Evolutionary conservation across 805 yeast genomes (phyloP).

Genomic region (Diddensiella santjacobensis): DNA sequence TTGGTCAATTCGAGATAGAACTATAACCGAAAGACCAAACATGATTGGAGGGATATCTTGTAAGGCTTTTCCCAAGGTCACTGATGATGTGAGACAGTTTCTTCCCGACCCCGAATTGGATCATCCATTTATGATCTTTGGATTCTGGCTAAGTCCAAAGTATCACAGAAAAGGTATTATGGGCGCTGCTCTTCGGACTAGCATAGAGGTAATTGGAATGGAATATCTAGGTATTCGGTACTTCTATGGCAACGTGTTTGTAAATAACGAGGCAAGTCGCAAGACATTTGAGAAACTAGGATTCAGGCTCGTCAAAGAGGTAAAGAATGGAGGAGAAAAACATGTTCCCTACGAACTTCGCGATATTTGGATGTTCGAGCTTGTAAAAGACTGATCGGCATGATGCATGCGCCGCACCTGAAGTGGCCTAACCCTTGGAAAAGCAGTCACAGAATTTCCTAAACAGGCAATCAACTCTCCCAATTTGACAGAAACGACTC

Average conservation of each 20-base stretch:
- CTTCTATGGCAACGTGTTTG: conserved; percentile 15
- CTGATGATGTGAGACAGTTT: not conserved
- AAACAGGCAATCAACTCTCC: conserved; percentile 3
- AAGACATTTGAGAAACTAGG: conserved; percentile 21
- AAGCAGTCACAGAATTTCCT: conserved; percentile 4
- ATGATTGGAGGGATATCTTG: conserved; percentile 15
- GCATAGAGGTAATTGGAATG: conserved; percentile 14
- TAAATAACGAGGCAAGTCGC: conserved; percentile 19
- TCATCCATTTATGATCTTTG: conserved; percentile 13
- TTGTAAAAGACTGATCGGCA: not conserved
- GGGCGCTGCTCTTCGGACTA: conserved; percentile 10
- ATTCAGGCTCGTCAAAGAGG: conserved; percentile 13
- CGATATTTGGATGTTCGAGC: not conserved
- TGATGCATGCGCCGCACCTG: not conserved
- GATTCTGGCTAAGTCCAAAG: conserved; percentile 22
- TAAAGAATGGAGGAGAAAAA: conserved; percentile 13
- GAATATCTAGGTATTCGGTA: conserved; percentile 4
- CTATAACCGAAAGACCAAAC: not conserved
- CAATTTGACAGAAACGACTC: not conserved
- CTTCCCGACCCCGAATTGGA: not conserved
- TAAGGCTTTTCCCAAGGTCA: not conserved
- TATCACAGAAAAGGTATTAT: conserved; percentile 21
- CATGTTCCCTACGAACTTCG: not conserved
- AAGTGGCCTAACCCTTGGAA: no score
- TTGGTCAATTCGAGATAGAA: conserved; percentile 19